These are phyloP conservation scores for Pseudogymnoascus pannorum DNA, from an alignment of 2,329 filamentous ascomycete genomes.

Conservation along the genomic window DNA sequence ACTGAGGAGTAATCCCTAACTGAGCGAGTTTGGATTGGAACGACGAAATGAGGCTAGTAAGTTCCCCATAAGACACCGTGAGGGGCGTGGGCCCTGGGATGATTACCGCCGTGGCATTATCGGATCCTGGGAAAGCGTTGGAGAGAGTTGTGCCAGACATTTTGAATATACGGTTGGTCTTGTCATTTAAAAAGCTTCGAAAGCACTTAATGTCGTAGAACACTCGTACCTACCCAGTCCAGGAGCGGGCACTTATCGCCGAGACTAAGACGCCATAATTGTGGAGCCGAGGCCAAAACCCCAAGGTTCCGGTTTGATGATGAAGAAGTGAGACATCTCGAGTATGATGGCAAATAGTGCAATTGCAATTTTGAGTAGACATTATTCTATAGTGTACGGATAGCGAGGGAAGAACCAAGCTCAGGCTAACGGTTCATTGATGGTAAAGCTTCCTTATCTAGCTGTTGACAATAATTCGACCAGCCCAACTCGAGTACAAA, in stretches of 20 bases:
- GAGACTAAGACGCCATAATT: background rate
- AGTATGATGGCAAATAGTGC: background rate
- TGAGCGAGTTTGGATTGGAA: slow-evolving; percentile 75
- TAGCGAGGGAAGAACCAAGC: background rate
- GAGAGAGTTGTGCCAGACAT: slow-evolving; percentile 42
- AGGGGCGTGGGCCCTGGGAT: slow-evolving; percentile 58
- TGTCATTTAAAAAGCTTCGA: background rate
- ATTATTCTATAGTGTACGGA: background rate
- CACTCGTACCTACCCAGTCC: background rate
- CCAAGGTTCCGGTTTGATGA: background rate
- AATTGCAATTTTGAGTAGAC: background rate
- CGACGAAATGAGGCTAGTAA: slow-evolving; percentile 55
- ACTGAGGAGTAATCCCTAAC: slow-evolving; percentile 60
- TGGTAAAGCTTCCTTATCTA: background rate
- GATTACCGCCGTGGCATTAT: slow-evolving; percentile 58
- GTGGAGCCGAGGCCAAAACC: slow-evolving; percentile 4
- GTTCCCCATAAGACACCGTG: slow-evolving; percentile 61
- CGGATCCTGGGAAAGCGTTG: slow-evolving; percentile 46
- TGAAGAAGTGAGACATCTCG: background rate
- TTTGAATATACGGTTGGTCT: slow-evolving; percentile 2
- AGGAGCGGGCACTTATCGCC: slow-evolving; percentile 8
- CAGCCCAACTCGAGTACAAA: background rate
- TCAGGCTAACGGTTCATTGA: no score
- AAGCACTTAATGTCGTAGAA: background rate
- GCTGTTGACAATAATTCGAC: background rate